These are phyloP conservation scores for Schwanniomyces polymorphus DNA, from an alignment of 805 yeast genomes.

Conservation along the genomic window DNA sequence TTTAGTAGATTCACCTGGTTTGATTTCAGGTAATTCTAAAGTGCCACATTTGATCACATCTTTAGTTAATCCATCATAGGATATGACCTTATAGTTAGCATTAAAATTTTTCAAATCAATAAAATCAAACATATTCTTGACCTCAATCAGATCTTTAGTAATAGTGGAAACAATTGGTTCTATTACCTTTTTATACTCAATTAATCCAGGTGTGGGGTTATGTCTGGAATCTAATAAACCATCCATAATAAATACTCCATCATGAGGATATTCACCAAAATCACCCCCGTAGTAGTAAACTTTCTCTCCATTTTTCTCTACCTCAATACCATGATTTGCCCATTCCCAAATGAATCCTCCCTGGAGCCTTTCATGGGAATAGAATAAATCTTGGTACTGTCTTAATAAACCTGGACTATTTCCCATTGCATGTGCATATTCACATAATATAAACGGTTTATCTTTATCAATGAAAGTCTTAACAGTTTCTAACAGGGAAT, in stretches of 20 bases:
- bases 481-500: constrained; percentile 20
- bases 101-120: constrained; percentile 10
- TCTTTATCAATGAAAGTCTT: constrained; percentile 11
- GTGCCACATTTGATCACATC: constrained; percentile 5
- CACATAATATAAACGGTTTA: constrained; percentile 35
- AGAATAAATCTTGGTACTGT: constrained; percentile 31
- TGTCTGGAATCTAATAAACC: constrained; percentile 30
- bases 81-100: constrained; percentile 3
- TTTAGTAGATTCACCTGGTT: constrained; percentile 2
- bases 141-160: constrained; percentile 5
- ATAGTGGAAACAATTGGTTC: constrained; percentile 23
- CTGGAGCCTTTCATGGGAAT: constrained; percentile 23
- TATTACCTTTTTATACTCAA: constrained; percentile 29
- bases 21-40: constrained; percentile 4
- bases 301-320: constrained; percentile 7
- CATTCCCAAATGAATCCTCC: constrained; percentile 44
- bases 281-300: constrained; percentile 35
- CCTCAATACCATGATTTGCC: constrained; percentile 35
- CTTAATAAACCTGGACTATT: constrained; percentile 34
- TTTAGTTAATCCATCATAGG: constrained; percentile 7
- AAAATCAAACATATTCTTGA: constrained; percentile 19
- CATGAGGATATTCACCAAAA: constrained; percentile 33
- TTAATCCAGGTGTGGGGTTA: constrained; percentile 32
- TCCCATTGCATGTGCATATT: constrained; percentile 40
- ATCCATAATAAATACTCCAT: constrained; percentile 37